Conservation (phyloP, 768 basidiomycete genomes). For the Lepiota subincarnata region DNA sequence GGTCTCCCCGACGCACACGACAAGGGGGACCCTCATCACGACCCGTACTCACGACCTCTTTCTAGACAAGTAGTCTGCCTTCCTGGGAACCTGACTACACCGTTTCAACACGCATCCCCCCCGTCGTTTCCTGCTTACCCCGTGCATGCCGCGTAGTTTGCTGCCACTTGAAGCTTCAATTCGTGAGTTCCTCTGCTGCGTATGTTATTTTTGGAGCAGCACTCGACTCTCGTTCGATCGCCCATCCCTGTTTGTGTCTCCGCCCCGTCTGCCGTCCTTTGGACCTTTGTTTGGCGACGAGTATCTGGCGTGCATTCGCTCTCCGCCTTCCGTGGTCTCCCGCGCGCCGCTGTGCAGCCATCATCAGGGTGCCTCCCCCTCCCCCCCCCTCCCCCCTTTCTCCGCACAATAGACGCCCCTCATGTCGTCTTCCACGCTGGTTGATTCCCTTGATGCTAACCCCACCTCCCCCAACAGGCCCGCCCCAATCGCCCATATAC, state of each 20-base stretch:
- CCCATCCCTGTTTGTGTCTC: slow-evolving; percentile 3
- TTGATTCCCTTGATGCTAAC: slow-evolving; percentile 22
- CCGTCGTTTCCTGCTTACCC: slow-evolving; percentile 12
- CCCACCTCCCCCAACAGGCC: slow-evolving; percentile 31
- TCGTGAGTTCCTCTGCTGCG: slow-evolving; percentile 1
- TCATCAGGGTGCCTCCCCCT: slow-evolving; percentile 3
- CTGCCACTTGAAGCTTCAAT: slow-evolving; percentile 1
- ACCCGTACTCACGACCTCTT: slow-evolving; percentile 39
- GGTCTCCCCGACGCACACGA: slow-evolving; percentile 30
- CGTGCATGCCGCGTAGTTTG: slow-evolving; percentile 2
- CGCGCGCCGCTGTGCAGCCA: background rate
- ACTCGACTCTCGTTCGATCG: background rate
- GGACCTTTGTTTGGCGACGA: background rate
- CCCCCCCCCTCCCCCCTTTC: slow-evolving; percentile 7
- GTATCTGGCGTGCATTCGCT: background rate
- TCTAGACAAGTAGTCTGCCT: slow-evolving; percentile 22
- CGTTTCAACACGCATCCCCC: slow-evolving; percentile 15
- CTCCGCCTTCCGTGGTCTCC: background rate
- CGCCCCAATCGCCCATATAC: slow-evolving; percentile 39
- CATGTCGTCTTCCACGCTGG: slow-evolving; percentile 20
- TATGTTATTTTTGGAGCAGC: slow-evolving; percentile 5
- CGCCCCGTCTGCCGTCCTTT: background rate
- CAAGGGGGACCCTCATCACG: slow-evolving; percentile 28
- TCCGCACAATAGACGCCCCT: slow-evolving; percentile 20
- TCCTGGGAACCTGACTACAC: slow-evolving; percentile 10